Conservation (phyloP, 768 basidiomycete genomes). For the Amanita fuliginea region DNA sequence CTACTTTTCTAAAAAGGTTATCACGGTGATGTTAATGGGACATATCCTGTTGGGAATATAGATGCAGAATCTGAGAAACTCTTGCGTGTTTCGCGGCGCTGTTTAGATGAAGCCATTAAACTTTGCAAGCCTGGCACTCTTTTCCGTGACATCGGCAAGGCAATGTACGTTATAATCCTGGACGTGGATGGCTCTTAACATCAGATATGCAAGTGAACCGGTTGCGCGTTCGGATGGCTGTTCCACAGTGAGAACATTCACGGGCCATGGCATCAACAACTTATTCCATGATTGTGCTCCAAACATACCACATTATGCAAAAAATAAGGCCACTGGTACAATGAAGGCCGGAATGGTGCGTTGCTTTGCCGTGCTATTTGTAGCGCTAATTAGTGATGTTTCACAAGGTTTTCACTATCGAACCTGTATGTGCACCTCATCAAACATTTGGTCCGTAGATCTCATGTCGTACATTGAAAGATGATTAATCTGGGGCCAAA, state of each 20-base stretch:
- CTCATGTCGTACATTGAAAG: conserved; percentile 22
- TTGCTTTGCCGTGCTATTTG: conserved; percentile 6
- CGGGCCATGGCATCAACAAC: conserved; percentile 83
- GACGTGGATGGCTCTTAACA: not conserved
- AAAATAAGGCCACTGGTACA: conserved; percentile 84
- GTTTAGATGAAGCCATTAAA: conserved; percentile 82
- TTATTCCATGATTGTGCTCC: conserved; percentile 70
- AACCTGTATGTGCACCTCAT: conserved; percentile 38
- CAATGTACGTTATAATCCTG: conserved; percentile 47
- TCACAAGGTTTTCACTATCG: conserved; percentile 57
- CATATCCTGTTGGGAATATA: conserved; percentile 81
- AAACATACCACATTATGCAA: conserved; percentile 91
- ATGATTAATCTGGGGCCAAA: conserved; percentile 87
- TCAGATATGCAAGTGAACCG: conserved; percentile 48
- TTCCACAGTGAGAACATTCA: conserved; percentile 86
- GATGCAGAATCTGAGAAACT: conserved; percentile 78
- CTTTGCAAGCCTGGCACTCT: conserved; percentile 89
- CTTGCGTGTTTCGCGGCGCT: conserved; percentile 72
- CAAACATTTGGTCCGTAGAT: too few species aligned
- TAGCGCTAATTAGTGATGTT: conserved; percentile 3
- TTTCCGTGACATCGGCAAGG: conserved; percentile 81
- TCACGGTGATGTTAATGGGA: conserved; percentile 89
- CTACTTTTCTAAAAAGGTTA: conserved; percentile 39
- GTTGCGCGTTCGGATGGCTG: conserved; percentile 77
- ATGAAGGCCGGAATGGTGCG: conserved; percentile 93